These are phyloP conservation scores for Nakazawaea wickerhamii DNA, from an alignment of 805 yeast genomes.

Conservation along the genomic window DNA sequence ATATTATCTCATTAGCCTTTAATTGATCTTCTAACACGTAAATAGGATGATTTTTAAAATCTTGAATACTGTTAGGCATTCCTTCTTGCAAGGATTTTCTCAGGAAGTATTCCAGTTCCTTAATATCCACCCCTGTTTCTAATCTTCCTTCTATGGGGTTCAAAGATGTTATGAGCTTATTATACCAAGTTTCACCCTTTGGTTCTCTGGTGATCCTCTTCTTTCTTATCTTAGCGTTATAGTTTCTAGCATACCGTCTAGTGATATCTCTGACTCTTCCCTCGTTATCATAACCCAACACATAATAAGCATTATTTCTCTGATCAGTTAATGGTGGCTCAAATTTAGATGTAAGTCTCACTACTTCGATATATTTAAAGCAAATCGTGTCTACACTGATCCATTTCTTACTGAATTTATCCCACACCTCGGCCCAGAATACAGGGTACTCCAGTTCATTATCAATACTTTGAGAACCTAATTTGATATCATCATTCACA, in stretches of 20 bases:
- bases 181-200: constrained; percentile 58
- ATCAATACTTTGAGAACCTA: constrained; percentile 10
- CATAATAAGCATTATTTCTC: constrained; percentile 63
- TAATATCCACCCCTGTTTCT: constrained; percentile 34
- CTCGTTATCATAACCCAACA: constrained; percentile 63
- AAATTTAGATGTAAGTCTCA: constrained; percentile 45
- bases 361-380: constrained; percentile 55
- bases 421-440: constrained; percentile 96
- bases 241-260: constrained; percentile 66
- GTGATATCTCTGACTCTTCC: constrained; percentile 79
- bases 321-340: constrained; percentile 68
- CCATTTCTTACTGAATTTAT: constrained; percentile 65
- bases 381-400: constrained; percentile 81
- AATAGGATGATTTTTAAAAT: constrained; percentile 81
- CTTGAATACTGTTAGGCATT: constrained; percentile 78
- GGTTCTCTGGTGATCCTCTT: constrained; percentile 62
- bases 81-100: constrained; percentile 71
- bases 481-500: constrained; percentile 7
- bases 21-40: constrained; percentile 78
- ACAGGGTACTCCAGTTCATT: constrained; percentile 47
- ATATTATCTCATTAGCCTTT: constrained; percentile 63
- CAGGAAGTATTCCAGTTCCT: constrained; percentile 56
- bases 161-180: constrained; percentile 33
- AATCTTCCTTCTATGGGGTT: constrained; percentile 21
- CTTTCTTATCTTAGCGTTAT: constrained; percentile 69